These are phyloP conservation scores for Aspergillus egyptiacus DNA, from an alignment of 495 filamentous ascomycete genomes.

Conservation along the genomic window DNA sequence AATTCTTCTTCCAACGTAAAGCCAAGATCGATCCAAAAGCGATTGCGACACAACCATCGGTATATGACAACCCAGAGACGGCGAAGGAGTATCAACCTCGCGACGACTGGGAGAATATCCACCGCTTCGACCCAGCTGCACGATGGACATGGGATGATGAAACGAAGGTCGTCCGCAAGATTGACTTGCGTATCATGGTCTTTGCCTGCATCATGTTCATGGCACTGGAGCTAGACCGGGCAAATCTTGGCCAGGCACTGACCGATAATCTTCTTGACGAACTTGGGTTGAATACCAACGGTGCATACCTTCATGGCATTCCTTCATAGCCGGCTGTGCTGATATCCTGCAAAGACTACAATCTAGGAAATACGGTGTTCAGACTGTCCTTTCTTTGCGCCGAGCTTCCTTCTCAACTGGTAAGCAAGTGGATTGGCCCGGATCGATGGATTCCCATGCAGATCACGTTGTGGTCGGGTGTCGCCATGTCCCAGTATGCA, in stretches of 20 bases:
- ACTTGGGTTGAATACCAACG: constrained; percentile 51
- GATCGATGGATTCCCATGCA: constrained; percentile 66
- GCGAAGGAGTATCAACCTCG: constrained; percentile 47
- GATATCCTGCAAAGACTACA: constrained; percentile 51
- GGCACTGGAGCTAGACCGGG: constrained; percentile 66
- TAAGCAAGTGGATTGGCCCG: constrained; percentile 59
- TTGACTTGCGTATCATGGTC: constrained; percentile 41
- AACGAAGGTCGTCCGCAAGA: constrained; percentile 22
- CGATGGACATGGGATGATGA: constrained; percentile 48
- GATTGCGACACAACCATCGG: constrained; percentile 52
- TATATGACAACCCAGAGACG: constrained; percentile 46
- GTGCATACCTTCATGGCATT: background rate
- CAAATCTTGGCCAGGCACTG: constrained; percentile 59
- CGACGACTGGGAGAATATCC: constrained; percentile 47
- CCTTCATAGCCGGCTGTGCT: background rate
- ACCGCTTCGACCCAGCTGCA: constrained; percentile 45
- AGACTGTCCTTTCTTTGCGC: constrained; percentile 48
- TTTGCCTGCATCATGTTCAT: constrained; percentile 74
- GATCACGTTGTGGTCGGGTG: constrained; percentile 66
- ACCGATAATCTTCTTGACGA: constrained; percentile 57
- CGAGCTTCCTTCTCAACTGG: constrained; percentile 62
- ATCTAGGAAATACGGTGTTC: constrained; percentile 8
- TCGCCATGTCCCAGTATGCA: constrained; percentile 56
- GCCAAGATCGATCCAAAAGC: constrained; percentile 36
- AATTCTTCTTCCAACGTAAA: constrained; percentile 26